Conservation (phyloP, 2,329 filamentous ascomycete genomes). For the Exutisphaerella laricina region DNA sequence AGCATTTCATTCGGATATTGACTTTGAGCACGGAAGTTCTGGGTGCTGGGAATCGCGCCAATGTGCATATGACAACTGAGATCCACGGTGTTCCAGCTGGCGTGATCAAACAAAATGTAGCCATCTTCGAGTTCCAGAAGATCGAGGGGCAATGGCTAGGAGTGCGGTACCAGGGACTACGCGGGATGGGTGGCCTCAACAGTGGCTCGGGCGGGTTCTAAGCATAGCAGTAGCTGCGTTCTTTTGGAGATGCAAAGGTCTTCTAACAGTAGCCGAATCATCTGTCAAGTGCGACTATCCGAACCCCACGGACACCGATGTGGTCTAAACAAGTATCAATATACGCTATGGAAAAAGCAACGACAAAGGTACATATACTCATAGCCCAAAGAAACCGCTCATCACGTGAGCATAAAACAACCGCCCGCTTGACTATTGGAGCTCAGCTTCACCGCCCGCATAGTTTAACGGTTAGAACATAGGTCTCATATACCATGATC, state of each 20-base stretch:
- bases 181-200: not conserved
- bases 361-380: no score
- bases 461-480: constrained; percentile 9
- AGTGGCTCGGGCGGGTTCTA: not conserved
- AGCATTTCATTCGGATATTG: not conserved
- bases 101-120: not conserved
- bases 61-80: not conserved
- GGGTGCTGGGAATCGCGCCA: not conserved
- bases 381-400: no score
- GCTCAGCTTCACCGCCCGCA: not conserved
- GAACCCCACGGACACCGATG: no score
- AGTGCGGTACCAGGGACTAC: not conserved
- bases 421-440: no score
- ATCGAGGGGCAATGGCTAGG: not conserved
- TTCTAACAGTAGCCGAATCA: no score
- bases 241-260: no score
- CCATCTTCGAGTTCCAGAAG: not conserved
- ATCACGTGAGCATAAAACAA: no score
- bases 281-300: no score
- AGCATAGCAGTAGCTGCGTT: no score
- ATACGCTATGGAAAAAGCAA: no score
- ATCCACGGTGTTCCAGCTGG: not conserved
- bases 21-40: not conserved
- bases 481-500: constrained; percentile 17
- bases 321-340: no score